Base-by-base conservation (phyloP, 345 rosid genomes). In the Citrus sp. region DNA sequence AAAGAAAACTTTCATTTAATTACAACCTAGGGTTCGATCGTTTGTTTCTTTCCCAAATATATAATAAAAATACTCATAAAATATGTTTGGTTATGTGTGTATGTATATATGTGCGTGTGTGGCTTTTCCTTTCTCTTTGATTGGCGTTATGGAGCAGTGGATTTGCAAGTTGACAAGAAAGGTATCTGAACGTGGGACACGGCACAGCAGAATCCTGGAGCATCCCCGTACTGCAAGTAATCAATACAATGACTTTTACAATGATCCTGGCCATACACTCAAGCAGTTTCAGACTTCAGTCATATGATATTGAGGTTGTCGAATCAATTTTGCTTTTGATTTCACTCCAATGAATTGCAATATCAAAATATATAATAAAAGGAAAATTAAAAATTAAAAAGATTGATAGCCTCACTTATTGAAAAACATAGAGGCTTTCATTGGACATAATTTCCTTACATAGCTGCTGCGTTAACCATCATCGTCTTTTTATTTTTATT, bases 191-290 rank as follows among this genome's bases (percentile, higher is more conserved):
- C 0, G 78, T 71, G 80, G 81, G 85, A 18, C 80, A 55, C 35
- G 9, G 65, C 77, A 24, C 9, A 69, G 62, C 60, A 77, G 84
- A 88, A 82, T 89, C 89, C 81, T 10, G 73, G n/a, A 73, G 69
- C 19, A 54, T 83, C 58, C 86, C 85, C 2, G 70, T 74, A 63
- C 73, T 69, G 75, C 86, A 86, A 83, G 88, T 32, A 85, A 86
- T 75, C 81, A 69, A 6, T 40, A 63, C 61, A 37, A 25, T 70
- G 78, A 84, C 78, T 35, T 72, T 34, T 13, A 54, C 37, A 56
- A 60, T 25, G 30, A 86, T 88, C 91, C 1, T 60, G 42, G 32
- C 84, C 91, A 37, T 82, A 38, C 82, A 83, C 68, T n/a, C 67
- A 16, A 32, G 54, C 66, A 1, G 5, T 16, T 24, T 6, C 49